Evolutionary conservation across 495 filamentous ascomycete genomes (phyloP).

Genomic region (Aspergillus cristatus): DNA sequence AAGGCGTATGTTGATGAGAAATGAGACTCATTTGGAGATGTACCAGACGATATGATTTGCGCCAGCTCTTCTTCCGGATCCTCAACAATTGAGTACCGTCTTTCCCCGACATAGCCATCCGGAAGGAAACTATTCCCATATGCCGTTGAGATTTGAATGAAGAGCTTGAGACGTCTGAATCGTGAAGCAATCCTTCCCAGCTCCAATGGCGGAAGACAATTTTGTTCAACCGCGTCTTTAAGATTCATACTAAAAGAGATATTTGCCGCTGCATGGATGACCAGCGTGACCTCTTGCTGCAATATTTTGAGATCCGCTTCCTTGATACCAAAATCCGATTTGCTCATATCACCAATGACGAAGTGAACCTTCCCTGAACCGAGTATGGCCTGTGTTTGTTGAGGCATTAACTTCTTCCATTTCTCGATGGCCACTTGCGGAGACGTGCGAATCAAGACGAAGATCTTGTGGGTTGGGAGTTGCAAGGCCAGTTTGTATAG

Average conservation of each 20-base stretch:
- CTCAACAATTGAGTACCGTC: constrained; percentile 16
- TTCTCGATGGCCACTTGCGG: constrained; percentile 21
- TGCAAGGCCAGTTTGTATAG: constrained; percentile 30
- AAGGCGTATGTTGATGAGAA: constrained; percentile 31
- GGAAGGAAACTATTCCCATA: constrained; percentile 30
- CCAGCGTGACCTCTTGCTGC: constrained; percentile 22
- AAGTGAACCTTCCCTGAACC: constrained; percentile 21
- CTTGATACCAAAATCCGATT: constrained; percentile 20
- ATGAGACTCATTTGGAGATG: constrained; percentile 11
- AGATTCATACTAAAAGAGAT: constrained; percentile 24
- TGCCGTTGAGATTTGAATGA: constrained; percentile 29
- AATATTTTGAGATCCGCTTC: constrained; percentile 10
- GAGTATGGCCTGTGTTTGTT: constrained; percentile 21
- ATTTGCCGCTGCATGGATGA: constrained; percentile 30
- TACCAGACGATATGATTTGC: constrained; percentile 13
- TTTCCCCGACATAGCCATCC: constrained; percentile 24
- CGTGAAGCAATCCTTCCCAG: constrained; percentile 20
- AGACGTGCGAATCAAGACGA: constrained; percentile 19
- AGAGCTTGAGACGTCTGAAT: constrained; percentile 24
- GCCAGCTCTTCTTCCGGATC: constrained; percentile 27
- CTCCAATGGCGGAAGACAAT: constrained; percentile 28
- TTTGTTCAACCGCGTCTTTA: constrained; percentile 25
- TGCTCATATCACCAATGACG: constrained; percentile 24
- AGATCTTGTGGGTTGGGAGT: constrained; percentile 26
- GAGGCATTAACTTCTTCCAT: constrained; percentile 23